These are phyloP conservation scores for Aureobasidium sp. DNA, from an alignment of 2,329 filamentous ascomycete species.

Conservation along the genomic window DNA sequence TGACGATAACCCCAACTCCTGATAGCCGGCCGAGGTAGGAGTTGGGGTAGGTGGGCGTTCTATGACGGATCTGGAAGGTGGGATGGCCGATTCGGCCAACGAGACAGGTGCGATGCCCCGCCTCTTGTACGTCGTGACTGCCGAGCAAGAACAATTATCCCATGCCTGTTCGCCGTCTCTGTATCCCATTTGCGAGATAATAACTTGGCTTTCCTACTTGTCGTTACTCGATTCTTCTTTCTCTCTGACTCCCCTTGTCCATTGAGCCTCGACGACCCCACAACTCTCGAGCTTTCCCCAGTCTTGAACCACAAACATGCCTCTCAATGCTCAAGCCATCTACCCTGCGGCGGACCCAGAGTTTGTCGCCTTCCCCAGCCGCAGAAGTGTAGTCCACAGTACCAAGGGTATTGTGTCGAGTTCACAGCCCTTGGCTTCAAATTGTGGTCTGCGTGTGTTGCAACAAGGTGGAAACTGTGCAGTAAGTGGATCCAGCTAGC, in stretches of 20 bases:
- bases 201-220: not conserved
- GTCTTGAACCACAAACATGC: conserved; percentile 32
- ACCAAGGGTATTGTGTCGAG: conserved; percentile 86
- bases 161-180: not conserved
- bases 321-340: conserved; percentile 43
- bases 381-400: conserved; percentile 88
- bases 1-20: not conserved
- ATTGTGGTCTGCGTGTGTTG: conserved; percentile 80
- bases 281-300: conserved; percentile 1
- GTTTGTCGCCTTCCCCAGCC: conserved; percentile 64
- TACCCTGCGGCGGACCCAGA: conserved; percentile 44
- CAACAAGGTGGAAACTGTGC: conserved; percentile 87
- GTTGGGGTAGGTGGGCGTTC: not conserved
- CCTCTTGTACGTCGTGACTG: conserved; percentile 2
- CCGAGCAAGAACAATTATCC: not conserved
- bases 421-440: conserved; percentile 81
- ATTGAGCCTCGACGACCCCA: not conserved
- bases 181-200: not conserved
- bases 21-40: conserved; percentile 13
- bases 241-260: not conserved
- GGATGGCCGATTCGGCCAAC: conserved; percentile 13
- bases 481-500: conserved; percentile 44
- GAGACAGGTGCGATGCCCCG: not conserved
- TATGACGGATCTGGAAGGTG: conserved; percentile 13
- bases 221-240: not conserved